These are phyloP conservation scores for Scutellaria galericulata DNA, from an alignment of 257 asterid species.

Conservation along the genomic window DNA sequence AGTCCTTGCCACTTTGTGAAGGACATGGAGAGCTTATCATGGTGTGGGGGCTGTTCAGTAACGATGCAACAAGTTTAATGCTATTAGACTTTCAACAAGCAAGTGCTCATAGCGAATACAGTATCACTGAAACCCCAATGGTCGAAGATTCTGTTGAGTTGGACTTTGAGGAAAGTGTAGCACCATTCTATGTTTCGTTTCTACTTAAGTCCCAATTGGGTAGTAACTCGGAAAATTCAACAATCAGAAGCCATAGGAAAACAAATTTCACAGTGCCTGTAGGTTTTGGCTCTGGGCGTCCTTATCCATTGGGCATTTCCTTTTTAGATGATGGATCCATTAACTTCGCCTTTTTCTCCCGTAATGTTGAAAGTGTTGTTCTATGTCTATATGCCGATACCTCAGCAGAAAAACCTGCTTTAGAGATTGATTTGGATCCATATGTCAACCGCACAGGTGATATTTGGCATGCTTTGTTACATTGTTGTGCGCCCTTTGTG, in stretches of 20 bases:
- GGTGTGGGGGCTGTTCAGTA: conserved; percentile 78
- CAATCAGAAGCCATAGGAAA: conserved; percentile 71
- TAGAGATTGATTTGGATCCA: conserved; percentile 95
- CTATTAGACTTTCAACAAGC: conserved; percentile 48
- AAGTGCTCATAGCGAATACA: conserved; percentile 37
- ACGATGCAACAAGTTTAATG: conserved; percentile 60
- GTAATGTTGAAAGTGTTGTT: conserved; percentile 64
- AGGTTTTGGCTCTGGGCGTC: conserved; percentile 81
- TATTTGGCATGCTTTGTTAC: conserved; percentile 83
- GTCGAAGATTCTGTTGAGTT: conserved; percentile 57
- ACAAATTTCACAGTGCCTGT: conserved; percentile 79
- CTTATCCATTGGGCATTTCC: conserved; percentile 79
- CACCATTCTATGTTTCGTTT: conserved; percentile 76
- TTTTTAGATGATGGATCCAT: conserved; percentile 56
- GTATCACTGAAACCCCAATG: conserved; percentile 60
- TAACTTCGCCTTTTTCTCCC: conserved; percentile 77
- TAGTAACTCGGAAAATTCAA: conserved; percentile 38
- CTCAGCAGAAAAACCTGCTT: conserved; percentile 56
- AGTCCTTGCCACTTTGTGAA: conserved; percentile 43
- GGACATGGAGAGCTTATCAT: conserved; percentile 47
- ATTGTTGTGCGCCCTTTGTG: conserved; percentile 55
- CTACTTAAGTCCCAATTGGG: conserved; percentile 52
- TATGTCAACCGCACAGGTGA: conserved; percentile 79
- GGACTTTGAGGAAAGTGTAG: conserved; percentile 63
- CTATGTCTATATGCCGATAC: conserved; percentile 76